Evolutionary conservation across 2,329 filamentous ascomycete genomes (phyloP), one percentile per base, ranked within the genome.

Genomic region (Raffaelea arxii): DNA sequence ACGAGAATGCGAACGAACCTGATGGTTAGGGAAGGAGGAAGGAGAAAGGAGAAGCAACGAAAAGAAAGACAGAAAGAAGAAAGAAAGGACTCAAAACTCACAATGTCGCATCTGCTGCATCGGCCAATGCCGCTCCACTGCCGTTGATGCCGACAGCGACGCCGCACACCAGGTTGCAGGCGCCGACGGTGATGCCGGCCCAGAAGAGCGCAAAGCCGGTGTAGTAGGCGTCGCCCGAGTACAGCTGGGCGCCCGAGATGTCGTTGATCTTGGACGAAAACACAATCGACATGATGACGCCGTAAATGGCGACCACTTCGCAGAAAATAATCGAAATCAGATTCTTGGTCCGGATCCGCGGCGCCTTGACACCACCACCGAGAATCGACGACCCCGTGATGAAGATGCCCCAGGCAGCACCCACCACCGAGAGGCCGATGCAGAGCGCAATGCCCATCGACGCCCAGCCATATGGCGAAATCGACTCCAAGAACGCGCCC

Each of bases 251-350:
- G 47, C 75, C 75, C 38, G 72, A 62, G 25, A 92, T 76, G 47
- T 75, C 65, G 57, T 78, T 76, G 57, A 98, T 70, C 68, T 96
- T 94, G 51, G 90, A 78, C 39, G 90, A 94, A 72, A 97, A 97
- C 59, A 98, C 86, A 64, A 98, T 98, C 59, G 90, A 85, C 89
- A 98, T 98, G 70, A 98, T 98, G 68, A 98, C 91, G 59, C 94
- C 94, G 76, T 98, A 98, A 67, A 98, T 98, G 67, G 92, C 92
- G 60, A 98, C 92, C 62, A 98, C 92, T 71, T 98, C 92, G 74
- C 92, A 98, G 72, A 98, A 98, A 70, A 98, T 97, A 68, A 98
- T 98, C 59, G 91, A 97, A 65, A 98, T 97, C 62, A 98, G 70
- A 75, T 98, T 98, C 82, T 98, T 98, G 53, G 92, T 98, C 65